Percentiles rank a stretch among this genome's conserved stretches.
Conservation (phyloP, 2,329 filamentous ascomycete genomes). For the Celoporthe dispersa region DNA sequence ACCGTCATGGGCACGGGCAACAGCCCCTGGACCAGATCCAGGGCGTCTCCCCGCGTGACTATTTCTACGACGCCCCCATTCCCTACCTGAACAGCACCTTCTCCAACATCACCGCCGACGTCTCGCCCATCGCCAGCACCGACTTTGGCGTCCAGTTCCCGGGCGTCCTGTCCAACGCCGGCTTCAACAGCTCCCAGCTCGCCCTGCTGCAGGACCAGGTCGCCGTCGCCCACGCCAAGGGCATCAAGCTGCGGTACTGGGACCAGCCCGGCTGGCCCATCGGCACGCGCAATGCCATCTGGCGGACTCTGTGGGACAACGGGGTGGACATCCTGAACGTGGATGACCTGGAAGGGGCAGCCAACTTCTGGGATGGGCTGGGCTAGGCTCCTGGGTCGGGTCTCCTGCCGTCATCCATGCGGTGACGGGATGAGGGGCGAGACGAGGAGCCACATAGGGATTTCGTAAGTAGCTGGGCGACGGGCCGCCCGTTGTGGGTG, state of each 20-base stretch:
- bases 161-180: constrained; percentile 37
- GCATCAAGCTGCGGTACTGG: constrained; percentile 62
- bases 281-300: constrained; percentile 60
- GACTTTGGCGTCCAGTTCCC: constrained; percentile 45
- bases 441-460: neutral
- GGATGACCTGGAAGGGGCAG: constrained; percentile 62
- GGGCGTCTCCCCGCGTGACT: constrained; percentile 60
- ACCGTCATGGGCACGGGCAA: constrained; percentile 71
- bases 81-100: constrained; percentile 31
- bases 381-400: neutral
- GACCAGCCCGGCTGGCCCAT: constrained; percentile 64
- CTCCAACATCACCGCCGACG: constrained; percentile 34
- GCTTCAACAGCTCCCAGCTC: constrained; percentile 53
- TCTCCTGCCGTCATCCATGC: neutral
- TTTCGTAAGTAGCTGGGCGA: neutral
- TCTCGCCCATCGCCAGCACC: constrained; percentile 37
- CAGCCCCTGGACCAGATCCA: constrained; percentile 59
- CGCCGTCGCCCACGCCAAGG: constrained; percentile 54
- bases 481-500: neutral
- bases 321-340: constrained; percentile 67
- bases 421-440: too few relatives aligned
- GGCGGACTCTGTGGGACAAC: constrained; percentile 59
- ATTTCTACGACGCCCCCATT: constrained; percentile 39
- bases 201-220: constrained; percentile 57
- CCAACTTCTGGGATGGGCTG: constrained; percentile 37